Evolutionary conservation across 345 rosid genomes (phyloP).

Genomic region (Salix arbutifolia): DNA sequence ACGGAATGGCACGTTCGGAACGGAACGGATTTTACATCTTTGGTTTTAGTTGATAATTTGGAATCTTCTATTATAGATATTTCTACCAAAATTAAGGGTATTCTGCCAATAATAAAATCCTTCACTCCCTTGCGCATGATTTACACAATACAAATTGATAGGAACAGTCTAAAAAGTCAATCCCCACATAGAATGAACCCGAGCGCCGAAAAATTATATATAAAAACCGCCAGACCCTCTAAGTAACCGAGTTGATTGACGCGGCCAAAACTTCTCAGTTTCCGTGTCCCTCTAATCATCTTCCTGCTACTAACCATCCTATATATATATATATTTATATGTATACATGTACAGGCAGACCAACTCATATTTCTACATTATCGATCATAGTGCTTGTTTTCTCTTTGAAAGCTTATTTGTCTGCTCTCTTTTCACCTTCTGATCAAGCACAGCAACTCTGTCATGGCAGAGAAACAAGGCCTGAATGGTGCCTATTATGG

Average conservation of each 20-base stretch:
- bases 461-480: slow-evolving; percentile 53
- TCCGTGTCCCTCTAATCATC: background rate
- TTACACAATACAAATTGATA: background rate
- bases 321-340: background rate
- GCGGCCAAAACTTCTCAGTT: background rate
- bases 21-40: no score
- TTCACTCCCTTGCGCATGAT: background rate
- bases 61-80: no score
- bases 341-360: background rate
- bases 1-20: no score
- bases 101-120: no score
- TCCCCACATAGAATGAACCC: background rate
- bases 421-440: background rate
- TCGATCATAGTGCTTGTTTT: background rate
- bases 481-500: slow-evolving; percentile 78
- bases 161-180: background rate
- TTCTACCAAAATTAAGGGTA: no score
- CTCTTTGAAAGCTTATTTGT: background rate
- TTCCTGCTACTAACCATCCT: background rate
- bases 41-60: no score
- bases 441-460: background rate
- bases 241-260: slow-evolving; percentile 34
- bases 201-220: background rate
- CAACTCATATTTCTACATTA: background rate
- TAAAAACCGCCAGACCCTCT: background rate